phyloP scores from a whole-genome alignment of 495 filamentous ascomycete genomes.

The Acidomyces sp. region DNA sequence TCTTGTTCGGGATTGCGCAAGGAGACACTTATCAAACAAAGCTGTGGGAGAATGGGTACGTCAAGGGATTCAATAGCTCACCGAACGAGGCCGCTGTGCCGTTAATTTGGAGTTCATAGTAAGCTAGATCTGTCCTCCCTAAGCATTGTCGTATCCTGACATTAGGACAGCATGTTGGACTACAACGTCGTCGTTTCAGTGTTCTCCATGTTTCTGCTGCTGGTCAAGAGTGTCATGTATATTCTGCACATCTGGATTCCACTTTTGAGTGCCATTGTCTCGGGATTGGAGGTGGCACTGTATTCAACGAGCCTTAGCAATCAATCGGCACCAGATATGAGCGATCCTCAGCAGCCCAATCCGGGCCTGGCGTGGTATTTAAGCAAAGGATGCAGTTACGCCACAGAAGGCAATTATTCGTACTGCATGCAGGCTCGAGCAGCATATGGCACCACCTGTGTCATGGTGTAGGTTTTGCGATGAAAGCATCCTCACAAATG shows the following conservation, averaged over 20 bases:
- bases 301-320: constrained; percentile 54
- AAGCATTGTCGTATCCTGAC: no score
- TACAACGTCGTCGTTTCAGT: constrained; percentile 77
- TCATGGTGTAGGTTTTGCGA: constrained; percentile 50
- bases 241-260: constrained; percentile 63
- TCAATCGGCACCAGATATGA: constrained; percentile 69
- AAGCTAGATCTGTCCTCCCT: no score
- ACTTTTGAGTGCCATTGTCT: constrained; percentile 46
- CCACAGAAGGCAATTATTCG: constrained; percentile 40
- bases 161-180: constrained; percentile 48
- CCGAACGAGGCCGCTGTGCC: constrained; percentile 57
- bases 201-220: constrained; percentile 54
- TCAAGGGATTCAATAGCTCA: constrained; percentile 72
- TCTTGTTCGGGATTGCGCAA: constrained; percentile 68
- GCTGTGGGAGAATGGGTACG: constrained; percentile 68
- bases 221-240: constrained; percentile 52
- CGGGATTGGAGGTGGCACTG: constrained; percentile 45
- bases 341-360: constrained; percentile 46
- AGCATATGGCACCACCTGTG: constrained; percentile 54
- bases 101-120: constrained; percentile 75
- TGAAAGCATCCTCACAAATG: background rate
- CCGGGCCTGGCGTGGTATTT: constrained; percentile 71
- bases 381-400: constrained; percentile 58
- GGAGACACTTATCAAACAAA: constrained; percentile 66
- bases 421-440: constrained; percentile 69